Evolutionary conservation across 306 rosid genomes (phyloP).

Genomic region (Rosa lucieae): DNA sequence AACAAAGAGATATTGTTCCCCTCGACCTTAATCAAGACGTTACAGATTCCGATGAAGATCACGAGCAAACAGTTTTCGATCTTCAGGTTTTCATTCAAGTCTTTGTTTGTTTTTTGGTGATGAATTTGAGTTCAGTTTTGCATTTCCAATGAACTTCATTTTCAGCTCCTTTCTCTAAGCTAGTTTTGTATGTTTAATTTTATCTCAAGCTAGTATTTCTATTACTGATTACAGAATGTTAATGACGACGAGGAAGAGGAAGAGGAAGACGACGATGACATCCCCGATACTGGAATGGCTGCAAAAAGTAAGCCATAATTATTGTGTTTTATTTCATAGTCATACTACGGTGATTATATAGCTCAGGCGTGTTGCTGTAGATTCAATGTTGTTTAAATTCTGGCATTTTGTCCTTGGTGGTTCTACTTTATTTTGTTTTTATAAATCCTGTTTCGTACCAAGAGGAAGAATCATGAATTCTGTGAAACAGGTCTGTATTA

Average conservation of each 20-base stretch:
- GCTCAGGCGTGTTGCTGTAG: not conserved
- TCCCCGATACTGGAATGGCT: constrained; percentile 31
- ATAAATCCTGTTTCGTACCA: not conserved
- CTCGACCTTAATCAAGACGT: constrained; percentile 51
- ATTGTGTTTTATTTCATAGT: not conserved
- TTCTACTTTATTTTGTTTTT: not conserved
- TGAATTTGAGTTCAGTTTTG: not conserved
- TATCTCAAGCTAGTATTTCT: not conserved
- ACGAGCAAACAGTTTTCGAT: constrained; percentile 62
- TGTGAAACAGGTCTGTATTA: not conserved
- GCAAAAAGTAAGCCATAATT: constrained; percentile 56
- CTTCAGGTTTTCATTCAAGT: constrained; percentile 45
- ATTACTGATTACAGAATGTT: constrained; percentile 16
- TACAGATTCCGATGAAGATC: constrained; percentile 67
- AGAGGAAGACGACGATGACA: constrained; percentile 20
- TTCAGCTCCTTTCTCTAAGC: no score
- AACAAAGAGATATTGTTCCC: constrained; percentile 73
- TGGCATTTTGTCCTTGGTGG: not conserved
- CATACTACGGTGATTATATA: not conserved
- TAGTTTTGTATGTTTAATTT: not conserved
- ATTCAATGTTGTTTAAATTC: no score
- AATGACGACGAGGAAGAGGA: constrained; percentile 34
- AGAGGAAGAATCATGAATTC: not conserved
- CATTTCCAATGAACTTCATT: not conserved
- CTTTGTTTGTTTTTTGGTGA: not conserved